A percentile compares a stretch with the other conserved stretches of the same genome.
These are phyloP conservation scores for Sarocladium kiliense DNA, from an alignment of 2,329 filamentous ascomycete genomes.

Conservation along the genomic window DNA sequence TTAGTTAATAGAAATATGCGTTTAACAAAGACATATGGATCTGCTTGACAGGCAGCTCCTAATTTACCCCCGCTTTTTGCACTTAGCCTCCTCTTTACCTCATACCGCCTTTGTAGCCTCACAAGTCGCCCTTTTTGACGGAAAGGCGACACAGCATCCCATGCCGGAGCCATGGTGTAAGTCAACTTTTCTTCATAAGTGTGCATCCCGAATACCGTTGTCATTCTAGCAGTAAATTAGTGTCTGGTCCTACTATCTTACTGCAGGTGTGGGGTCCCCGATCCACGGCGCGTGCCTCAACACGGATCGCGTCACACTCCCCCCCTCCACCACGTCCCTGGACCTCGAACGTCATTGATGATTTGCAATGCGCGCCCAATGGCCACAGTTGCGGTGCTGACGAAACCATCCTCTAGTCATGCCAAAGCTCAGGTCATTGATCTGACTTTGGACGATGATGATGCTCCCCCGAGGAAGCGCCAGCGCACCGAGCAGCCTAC, in stretches of 20 bases:
- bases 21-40: background rate
- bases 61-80: background rate
- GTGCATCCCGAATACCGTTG: background rate
- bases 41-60: background rate
- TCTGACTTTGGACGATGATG: constrained; percentile 4
- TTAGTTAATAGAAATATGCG: background rate
- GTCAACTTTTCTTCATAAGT: background rate
- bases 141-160: background rate
- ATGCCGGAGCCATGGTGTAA: background rate
- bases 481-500: background rate
- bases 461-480: constrained; percentile 5
- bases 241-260: background rate
- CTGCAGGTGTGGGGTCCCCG: background rate
- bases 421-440: constrained; percentile 1
- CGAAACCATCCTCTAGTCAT: background rate
- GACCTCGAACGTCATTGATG: background rate
- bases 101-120: too few relatives aligned
- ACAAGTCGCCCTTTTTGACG: too few relatives aligned
- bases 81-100: background rate
- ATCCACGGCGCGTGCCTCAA: background rate
- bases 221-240: too few relatives aligned
- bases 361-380: background rate
- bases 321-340: background rate
- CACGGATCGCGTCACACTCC: constrained; percentile 3
- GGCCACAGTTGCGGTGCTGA: background rate